Evolutionary conservation across 2,329 filamentous ascomycete species (phyloP), one percentile per base, ranked within the genome.

Genomic region (Uncinocarpus reesii): DNA sequence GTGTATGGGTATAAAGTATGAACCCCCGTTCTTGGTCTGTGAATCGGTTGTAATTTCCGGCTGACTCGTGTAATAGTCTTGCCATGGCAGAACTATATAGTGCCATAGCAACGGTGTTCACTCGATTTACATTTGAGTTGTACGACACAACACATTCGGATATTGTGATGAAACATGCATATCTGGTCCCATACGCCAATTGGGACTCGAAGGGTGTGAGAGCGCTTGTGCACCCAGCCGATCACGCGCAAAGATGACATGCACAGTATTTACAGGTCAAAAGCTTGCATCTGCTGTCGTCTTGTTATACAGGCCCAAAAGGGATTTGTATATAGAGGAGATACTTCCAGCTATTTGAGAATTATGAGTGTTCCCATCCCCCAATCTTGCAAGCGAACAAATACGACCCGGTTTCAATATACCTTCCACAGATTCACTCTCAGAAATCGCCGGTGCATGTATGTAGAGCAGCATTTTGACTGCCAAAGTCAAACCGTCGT

Each of bases 1-100:
- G 55, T 73, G 70, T 51, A 57, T 67, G 4, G 70, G 70, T 13
- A 65, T 65, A 35, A 68, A 72, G 51, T 53, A 51, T 40, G 51
- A 8, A 7, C 6, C 34, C 7, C 23, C 10, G 28, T 18, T 34
- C 20, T 26, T 24, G 8, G 4, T 7, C 23, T 35, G 4, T 34
- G 5, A 18, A n/a, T 7, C 21, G n/a, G 15, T 10, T 15, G 15
- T 18, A 8, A 29, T 24, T 35, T 8, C 2, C 4, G 8, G 2
- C 31, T 31, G 31, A 24, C 26, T 7, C 2, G 5, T 18, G n/a
- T 7, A 16, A 28, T 35, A 59, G 57, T 35, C 53, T 60, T 11
- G 59, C 58, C 4, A 55, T 54, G 29, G 57, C 56, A 8, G 59
- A 61, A 42, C 44, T 60, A 4, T 58, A 59, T 47, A 41, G 58